phyloP scores from a whole-genome alignment of 441 rosid species.

The Brassica balearica region DNA sequence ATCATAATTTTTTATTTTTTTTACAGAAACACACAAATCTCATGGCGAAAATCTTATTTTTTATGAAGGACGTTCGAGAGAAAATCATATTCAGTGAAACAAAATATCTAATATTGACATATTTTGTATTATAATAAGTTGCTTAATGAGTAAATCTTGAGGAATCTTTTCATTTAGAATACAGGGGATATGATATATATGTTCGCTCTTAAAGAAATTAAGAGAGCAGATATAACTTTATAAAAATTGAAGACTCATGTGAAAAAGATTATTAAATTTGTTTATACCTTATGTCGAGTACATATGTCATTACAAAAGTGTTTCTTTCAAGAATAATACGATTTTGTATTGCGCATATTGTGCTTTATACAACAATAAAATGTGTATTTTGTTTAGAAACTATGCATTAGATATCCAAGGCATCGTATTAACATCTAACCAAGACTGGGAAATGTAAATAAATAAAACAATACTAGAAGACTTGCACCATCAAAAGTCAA shows the following conservation, averaged over 20 bases:
- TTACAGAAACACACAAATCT: background rate
- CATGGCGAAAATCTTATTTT: conserved; percentile 14
- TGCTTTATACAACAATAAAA: background rate
- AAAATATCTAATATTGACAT: conserved; percentile 17
- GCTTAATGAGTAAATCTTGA: no score
- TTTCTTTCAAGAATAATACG: no score
- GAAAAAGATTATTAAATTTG: background rate
- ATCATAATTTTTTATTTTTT: background rate
- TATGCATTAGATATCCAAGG: background rate
- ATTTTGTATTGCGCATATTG: background rate
- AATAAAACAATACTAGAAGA: no score
- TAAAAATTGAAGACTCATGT: background rate
- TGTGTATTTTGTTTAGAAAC: background rate
- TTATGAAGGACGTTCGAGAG: background rate
- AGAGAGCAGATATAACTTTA: background rate
- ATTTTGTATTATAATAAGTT: background rate
- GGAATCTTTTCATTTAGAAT: background rate
- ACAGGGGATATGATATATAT: background rate
- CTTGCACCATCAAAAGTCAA: conserved; percentile 37
- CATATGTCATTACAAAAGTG: no score
- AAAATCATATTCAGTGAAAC: conserved; percentile 10
- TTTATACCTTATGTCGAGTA: background rate
- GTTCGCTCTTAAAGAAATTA: background rate
- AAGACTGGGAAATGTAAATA: background rate
- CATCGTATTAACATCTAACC: background rate